Conservation (phyloP, 2,329 filamentous ascomycete genomes). For the Thielaviopsis ethacetica region DNA sequence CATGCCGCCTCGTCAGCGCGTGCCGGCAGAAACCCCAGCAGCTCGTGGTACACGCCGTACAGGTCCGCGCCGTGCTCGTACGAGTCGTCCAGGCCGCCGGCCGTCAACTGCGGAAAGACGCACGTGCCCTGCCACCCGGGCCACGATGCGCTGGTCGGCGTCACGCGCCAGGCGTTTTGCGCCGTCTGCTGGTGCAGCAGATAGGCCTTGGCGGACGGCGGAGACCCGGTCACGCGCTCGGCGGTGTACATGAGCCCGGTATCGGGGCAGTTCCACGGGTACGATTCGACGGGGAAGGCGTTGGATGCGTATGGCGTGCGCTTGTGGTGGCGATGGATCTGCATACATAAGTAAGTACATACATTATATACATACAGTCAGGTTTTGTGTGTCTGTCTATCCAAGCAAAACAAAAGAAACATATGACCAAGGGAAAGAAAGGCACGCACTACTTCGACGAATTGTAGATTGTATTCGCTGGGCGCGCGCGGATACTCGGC, state of each 20-base stretch:
- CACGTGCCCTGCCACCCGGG: conserved; percentile 56
- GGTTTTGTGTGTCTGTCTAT: too few species aligned
- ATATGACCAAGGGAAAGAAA: background rate
- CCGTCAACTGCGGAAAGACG: conserved; percentile 67
- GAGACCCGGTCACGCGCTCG: conserved; percentile 33
- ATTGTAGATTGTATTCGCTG: conserved; percentile 46
- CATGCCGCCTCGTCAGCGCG: conserved; percentile 23
- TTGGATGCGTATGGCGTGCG: conserved; percentile 67
- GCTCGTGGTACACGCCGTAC: conserved; percentile 56
- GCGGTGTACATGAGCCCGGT: conserved; percentile 55
- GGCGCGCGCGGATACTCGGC: conserved; percentile 43
- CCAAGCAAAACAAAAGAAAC: too few species aligned
- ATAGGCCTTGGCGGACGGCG: conserved; percentile 27
- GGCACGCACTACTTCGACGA: conserved; percentile 53
- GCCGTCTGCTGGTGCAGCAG: conserved; percentile 47
- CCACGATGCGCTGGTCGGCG: conserved; percentile 13
- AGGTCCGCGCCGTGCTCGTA: conserved; percentile 63
- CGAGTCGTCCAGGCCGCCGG: conserved; percentile 54
- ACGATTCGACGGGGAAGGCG: conserved; percentile 56
- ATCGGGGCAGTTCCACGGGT: conserved; percentile 57
- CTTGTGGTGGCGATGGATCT: conserved; percentile 71
- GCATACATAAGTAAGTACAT: too few species aligned
- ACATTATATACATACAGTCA: too few species aligned
- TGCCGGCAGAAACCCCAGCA: conserved; percentile 46
- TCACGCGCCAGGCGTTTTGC: conserved; percentile 48